Evolutionary conservation across 371 early-diverging fungal species (phyloP), one percentile per base, ranked within the genome.

Genomic region (Apophysomyces sp.): DNA sequence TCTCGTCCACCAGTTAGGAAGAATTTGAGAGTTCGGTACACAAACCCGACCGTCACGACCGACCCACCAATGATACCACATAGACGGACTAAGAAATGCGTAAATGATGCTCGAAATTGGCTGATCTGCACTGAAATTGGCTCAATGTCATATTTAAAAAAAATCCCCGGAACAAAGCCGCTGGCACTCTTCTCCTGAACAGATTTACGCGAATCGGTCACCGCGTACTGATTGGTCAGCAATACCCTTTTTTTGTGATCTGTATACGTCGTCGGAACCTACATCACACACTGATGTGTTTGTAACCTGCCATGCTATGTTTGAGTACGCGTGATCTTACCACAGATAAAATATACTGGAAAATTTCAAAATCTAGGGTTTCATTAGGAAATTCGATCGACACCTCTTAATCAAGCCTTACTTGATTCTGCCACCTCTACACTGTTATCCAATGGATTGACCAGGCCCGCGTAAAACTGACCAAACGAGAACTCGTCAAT

Each of bases 401-500:
- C 16, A 29, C 34, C 29, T 12, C 18, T 27, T 18, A 24, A 32
- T 31, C 36, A 6, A 31, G 13, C 32, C 78, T 71, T 81, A 89
- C 89, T 60, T 53, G 80, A 59, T 18, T 78, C 63, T 3, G 93
- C 71, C 2, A 87, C 63, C 62, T 93, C 92, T 24, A 91, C 72
- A 36, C 89, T 91, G 53, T 87, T 76, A 72, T 95, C 94, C 13
- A 97, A 77, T 36, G 98, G 98, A 67, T 96, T 96, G 34, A 87
- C 76, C 15, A 95, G 79, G 24, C 83, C 87, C 3, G 95, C 94
- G 65, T 94, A 96, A 27, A 87, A 66, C 15, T 73, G 71, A 21
- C 97, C 98, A 81, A 95, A 97, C 0, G 95, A 94, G 29, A 97
- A 80, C 67, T 90, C 86, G 70, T 95, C 93, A 55, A 97, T 91